phyloP scores from a whole-genome alignment of 305 asterid species.

The Lippia alba region DNA sequence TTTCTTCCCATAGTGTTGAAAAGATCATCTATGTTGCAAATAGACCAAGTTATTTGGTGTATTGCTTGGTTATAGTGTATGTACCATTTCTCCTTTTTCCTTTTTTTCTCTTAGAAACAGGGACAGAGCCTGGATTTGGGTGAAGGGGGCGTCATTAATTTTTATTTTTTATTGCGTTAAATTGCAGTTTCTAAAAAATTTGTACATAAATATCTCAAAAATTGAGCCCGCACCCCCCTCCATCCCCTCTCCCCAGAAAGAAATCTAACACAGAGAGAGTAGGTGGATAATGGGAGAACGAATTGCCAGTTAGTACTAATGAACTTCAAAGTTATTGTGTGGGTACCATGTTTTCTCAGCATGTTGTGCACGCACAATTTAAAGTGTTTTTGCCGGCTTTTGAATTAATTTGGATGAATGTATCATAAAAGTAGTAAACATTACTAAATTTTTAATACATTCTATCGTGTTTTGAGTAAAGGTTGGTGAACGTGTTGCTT shows the following conservation, averaged over 20 bases:
- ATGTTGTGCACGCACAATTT: too few relatives aligned
- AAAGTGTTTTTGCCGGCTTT: not conserved
- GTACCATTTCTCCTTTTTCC: not conserved
- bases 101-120: too few relatives aligned
- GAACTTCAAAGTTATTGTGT: too few relatives aligned
- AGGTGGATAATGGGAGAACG: too few relatives aligned
- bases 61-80: slow-evolving; percentile 2
- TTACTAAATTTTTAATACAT: not conserved
- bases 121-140: too few relatives aligned
- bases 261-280: too few relatives aligned
- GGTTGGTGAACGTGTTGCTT: slow-evolving; percentile 1
- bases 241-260: too few relatives aligned
- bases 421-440: not conserved
- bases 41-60: not conserved
- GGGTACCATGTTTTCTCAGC: too few relatives aligned
- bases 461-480: not conserved
- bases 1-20: not conserved
- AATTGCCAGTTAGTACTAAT: too few relatives aligned
- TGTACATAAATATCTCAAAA: not conserved
- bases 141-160: too few relatives aligned
- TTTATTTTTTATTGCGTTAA: too few relatives aligned
- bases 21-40: not conserved
- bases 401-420: not conserved
- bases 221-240: not conserved
- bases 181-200: too few relatives aligned